Conservation (phyloP, 139 green algal genomes). For the Chlorella sp. region DNA sequence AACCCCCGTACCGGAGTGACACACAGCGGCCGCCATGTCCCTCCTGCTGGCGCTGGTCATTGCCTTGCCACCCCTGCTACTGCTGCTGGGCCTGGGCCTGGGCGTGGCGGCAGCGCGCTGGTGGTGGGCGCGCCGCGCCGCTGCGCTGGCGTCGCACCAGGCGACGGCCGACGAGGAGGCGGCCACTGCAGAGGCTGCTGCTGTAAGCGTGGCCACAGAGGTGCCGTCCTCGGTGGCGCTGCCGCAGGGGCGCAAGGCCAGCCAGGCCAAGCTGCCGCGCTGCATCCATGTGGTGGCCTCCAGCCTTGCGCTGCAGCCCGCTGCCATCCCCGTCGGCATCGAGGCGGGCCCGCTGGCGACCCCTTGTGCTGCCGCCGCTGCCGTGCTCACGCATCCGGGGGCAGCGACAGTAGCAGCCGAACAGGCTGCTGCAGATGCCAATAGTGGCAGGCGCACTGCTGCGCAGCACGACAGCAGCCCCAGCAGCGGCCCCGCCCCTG, state of each 20-base stretch:
- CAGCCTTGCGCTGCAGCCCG: neutral
- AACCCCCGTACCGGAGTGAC: too few species aligned
- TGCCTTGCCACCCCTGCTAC: neutral
- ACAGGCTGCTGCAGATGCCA: neutral
- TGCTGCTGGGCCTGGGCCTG: neutral
- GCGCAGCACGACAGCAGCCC: neutral
- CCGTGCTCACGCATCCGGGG: neutral
- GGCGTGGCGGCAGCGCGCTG: neutral
- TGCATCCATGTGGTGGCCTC: conserved; percentile 3
- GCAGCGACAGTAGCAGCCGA: neutral
- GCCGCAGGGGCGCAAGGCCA: neutral
- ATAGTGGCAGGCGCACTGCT: too few species aligned
- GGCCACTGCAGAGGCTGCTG: neutral
- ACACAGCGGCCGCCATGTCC: too few species aligned
- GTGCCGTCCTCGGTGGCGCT: neutral
- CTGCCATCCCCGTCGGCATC: neutral
- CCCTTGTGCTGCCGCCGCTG: neutral
- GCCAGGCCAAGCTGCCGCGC: neutral
- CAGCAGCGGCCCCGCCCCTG: neutral
- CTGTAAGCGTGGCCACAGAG: neutral
- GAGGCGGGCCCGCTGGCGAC: neutral
- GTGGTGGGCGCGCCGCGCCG: conserved; percentile 1
- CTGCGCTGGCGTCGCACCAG: neutral
- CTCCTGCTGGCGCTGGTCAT: conserved; percentile 8
- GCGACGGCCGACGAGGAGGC: neutral